Evolutionary conservation across 805 yeast species (phyloP).

Genomic region (Metschnikowia peoriensis): DNA sequence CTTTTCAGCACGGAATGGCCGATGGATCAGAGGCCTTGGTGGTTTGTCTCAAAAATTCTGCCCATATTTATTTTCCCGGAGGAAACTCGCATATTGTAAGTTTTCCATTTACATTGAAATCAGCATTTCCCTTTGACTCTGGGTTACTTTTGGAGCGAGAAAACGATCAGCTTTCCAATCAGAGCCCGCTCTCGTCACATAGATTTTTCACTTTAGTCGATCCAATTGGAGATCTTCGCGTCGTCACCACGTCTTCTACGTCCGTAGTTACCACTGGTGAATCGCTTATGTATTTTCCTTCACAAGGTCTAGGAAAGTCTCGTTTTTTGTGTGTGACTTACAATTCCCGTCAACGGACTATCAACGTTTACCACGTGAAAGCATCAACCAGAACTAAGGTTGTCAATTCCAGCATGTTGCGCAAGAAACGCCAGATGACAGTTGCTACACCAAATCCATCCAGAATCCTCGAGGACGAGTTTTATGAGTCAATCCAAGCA

Average conservation of each 20-base stretch:
- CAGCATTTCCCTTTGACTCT: slow-evolving; percentile 61
- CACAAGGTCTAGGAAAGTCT: slow-evolving; percentile 28
- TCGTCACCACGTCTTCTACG: slow-evolving; percentile 67
- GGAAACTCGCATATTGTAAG: slow-evolving; percentile 61
- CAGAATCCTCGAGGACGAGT: slow-evolving; percentile 43
- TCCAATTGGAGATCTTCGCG: slow-evolving; percentile 72
- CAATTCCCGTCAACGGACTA: slow-evolving; percentile 42
- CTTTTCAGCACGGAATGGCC: slow-evolving; percentile 33
- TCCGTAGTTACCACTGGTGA: slow-evolving; percentile 61
- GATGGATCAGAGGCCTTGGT: slow-evolving; percentile 43
- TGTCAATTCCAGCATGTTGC: slow-evolving; percentile 2
- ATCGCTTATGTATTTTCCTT: slow-evolving; percentile 55
- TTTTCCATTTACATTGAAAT: slow-evolving; percentile 64
- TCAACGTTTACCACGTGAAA: slow-evolving; percentile 58
- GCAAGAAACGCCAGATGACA: slow-evolving; percentile 27
- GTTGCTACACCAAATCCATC: slow-evolving; percentile 43
- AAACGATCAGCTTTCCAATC: slow-evolving; percentile 8
- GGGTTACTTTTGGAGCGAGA: slow-evolving; percentile 67
- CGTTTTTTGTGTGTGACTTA: slow-evolving; percentile 56
- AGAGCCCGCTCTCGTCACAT: slow-evolving; percentile 15
- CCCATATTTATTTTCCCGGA: slow-evolving; percentile 57
- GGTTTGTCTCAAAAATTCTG: slow-evolving; percentile 58
- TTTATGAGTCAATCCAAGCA: slow-evolving; percentile 9
- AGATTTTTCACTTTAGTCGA: slow-evolving; percentile 68
- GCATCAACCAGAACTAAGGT: slow-evolving; percentile 24